A percentile compares a stretch with the other conserved stretches of the same genome.
phyloP scores from a whole-genome alignment of 352 stramenopile genomes.

The Pythium sp. region DNA sequence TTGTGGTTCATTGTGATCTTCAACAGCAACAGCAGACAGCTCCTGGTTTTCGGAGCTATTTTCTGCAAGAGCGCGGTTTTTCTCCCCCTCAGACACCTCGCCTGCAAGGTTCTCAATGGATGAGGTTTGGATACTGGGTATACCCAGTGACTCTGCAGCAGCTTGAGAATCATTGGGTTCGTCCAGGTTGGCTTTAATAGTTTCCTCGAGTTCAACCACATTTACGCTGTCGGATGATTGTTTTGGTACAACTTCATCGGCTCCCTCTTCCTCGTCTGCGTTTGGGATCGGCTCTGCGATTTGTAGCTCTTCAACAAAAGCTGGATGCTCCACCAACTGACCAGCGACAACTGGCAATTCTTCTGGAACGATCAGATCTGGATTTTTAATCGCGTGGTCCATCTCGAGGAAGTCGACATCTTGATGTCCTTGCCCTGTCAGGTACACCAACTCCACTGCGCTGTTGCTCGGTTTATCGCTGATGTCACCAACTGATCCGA shows the following conservation, averaged over 20 bases:
- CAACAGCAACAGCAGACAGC: neutral
- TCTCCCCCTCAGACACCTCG: neutral
- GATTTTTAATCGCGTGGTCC: neutral
- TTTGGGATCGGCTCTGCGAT: neutral
- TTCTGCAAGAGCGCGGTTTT: neutral
- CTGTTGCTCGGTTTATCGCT: neutral
- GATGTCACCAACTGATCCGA: neutral
- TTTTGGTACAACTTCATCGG: neutral
- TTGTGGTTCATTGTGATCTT: too few relatives aligned
- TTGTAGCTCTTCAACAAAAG: neutral
- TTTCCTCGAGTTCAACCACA: neutral
- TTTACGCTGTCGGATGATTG: neutral
- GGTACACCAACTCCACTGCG: slow-evolving; percentile 5
- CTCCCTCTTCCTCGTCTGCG: neutral
- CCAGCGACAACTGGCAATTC: neutral
- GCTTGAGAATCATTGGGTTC: neutral
- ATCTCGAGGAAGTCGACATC: slow-evolving; percentile 12
- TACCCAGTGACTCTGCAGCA: too few relatives aligned
- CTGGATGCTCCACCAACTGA: neutral
- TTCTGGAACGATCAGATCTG: neutral
- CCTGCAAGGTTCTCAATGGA: neutral
- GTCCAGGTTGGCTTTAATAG: neutral
- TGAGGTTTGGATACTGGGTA: neutral
- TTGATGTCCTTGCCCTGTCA: slow-evolving; percentile 9
- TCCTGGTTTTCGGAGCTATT: neutral